Evolutionary conservation across 2,329 filamentous ascomycete species (phyloP).

Genomic region (Macroventuria anomochaeta): DNA sequence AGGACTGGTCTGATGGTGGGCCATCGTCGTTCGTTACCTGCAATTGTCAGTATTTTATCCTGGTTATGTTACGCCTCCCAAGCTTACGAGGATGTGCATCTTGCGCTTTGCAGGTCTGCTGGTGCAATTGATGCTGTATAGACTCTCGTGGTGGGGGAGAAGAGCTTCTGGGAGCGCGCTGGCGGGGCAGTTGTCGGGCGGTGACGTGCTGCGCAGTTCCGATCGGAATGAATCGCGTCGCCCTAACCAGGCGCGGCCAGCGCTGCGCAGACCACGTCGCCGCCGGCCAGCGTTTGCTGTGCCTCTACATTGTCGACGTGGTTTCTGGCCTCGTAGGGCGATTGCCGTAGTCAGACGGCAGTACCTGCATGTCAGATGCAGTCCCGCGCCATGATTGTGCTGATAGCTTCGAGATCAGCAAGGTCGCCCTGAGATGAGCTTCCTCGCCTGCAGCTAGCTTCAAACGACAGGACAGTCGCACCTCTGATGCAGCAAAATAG

Average conservation of each 20-base stretch:
- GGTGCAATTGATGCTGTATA: slow-evolving; percentile 12
- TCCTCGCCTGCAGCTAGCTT: not conserved
- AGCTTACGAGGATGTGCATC: slow-evolving; percentile 50
- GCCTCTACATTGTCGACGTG: not conserved
- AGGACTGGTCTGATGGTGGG: slow-evolving; percentile 57
- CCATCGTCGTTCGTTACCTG: slow-evolving; percentile 61
- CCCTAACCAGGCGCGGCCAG: not conserved
- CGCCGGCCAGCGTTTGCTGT: too few relatives aligned
- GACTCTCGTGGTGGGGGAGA: slow-evolving; percentile 5
- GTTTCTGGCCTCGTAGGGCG: not conserved
- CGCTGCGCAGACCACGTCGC: not conserved
- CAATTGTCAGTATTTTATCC: slow-evolving; percentile 2
- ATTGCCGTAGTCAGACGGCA: not conserved
- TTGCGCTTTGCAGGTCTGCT: slow-evolving; percentile 6
- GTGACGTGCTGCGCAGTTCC: slow-evolving; percentile 27
- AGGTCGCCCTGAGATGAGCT: not conserved
- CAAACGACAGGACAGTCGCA: not conserved
- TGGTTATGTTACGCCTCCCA: not conserved
- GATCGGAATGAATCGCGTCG: slow-evolving; percentile 14
- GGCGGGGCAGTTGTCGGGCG: slow-evolving; percentile 24
- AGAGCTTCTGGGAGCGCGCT: slow-evolving; percentile 11
- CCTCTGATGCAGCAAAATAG: not conserved
- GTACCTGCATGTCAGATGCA: slow-evolving; percentile 2
- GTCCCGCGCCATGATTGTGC: not conserved
- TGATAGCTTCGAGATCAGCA: not conserved